Evolutionary conservation across 345 rosid species (phyloP).

Genomic region (Laguncularia racemosa): DNA sequence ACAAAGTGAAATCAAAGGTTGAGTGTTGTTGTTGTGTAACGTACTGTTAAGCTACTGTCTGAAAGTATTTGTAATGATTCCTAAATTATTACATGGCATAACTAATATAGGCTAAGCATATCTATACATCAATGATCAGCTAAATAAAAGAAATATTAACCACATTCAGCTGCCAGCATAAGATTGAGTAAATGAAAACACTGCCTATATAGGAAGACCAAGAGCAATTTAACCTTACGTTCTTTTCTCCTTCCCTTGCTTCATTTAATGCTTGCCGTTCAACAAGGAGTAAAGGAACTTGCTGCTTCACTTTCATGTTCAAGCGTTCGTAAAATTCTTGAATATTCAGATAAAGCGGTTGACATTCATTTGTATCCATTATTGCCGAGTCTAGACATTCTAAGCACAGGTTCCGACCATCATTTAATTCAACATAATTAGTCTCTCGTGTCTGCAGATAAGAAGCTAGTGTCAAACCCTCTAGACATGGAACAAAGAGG

Average conservation of each 20-base stretch:
- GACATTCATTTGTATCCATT: conserved; percentile 82
- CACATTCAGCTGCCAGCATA: not conserved
- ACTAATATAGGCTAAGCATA: too few species aligned
- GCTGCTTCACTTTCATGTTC: conserved; percentile 84
- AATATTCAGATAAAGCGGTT: conserved; percentile 73
- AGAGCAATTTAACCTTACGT: conserved; percentile 39
- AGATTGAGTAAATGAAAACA: not conserved
- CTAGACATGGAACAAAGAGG: not conserved
- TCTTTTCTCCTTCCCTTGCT: conserved; percentile 90
- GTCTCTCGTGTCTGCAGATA: conserved; percentile 60
- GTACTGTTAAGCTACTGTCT: too few species aligned
- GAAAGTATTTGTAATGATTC: too few species aligned
- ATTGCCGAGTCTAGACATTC: conserved; percentile 94
- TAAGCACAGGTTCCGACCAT: conserved; percentile 88
- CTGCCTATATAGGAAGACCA: conserved; percentile 1
- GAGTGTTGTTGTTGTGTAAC: too few species aligned
- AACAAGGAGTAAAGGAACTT: conserved; percentile 88
- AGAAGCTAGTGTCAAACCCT: conserved; percentile 5
- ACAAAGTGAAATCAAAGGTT: too few species aligned
- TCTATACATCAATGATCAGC: not conserved
- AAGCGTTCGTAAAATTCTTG: conserved; percentile 74
- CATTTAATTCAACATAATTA: conserved; percentile 58
- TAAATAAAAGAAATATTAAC: not conserved
- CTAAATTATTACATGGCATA: too few species aligned
- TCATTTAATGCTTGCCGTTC: conserved; percentile 93